Evolutionary conservation across 805 yeast genomes (phyloP), one percentile per base, ranked within the genome.

Genomic region (Candida boleticola): DNA sequence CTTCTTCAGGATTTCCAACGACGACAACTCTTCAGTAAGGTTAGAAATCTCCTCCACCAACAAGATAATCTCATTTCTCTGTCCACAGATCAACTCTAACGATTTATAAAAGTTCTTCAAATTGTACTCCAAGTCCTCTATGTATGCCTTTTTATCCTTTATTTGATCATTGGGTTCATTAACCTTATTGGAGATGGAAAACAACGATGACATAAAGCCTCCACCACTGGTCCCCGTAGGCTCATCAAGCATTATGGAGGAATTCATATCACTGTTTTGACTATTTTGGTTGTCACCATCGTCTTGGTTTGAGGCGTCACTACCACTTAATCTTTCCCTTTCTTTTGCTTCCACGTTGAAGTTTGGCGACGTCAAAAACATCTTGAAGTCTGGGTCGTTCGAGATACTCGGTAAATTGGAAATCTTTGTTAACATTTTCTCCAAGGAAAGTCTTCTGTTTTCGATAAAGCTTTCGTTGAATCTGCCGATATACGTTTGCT

Each of bases 401-500:
- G 82, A 82, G 36, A 93, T 66, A 1, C 55, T 55, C 0, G 78
- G 69, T 46, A 77, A 80, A 27, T 63, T 63, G 5, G 86, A 69
- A n/a, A 88, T 83, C 55, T 85, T 85, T 29, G 61, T 65, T 45
- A 93, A 73, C 99, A 93, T 93, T 52, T 74, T 80, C 57, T 92
- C 97, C 56, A 93, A 71, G 4, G 92, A 87, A 19, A 83, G 69
- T 43, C 97, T 73, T 61, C 98, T 77, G 49, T 80, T 80, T 61
- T 93, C 97, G 39, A 93, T 81, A 53, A 93, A 90, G 52, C 83
- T 89, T 51, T 88, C 88, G 53, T 89, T 89, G 63, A 93, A 89
- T 47, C 97, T 76, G 3, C 98, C 97, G 42, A 90, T 83, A 5
- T 85, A 85, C 48, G 95, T 96, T 61, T 93, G 95, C 45, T 87